phyloP scores from a whole-genome alignment of 2,329 filamentous ascomycete species.

The Diaporthe nobilis region DNA sequence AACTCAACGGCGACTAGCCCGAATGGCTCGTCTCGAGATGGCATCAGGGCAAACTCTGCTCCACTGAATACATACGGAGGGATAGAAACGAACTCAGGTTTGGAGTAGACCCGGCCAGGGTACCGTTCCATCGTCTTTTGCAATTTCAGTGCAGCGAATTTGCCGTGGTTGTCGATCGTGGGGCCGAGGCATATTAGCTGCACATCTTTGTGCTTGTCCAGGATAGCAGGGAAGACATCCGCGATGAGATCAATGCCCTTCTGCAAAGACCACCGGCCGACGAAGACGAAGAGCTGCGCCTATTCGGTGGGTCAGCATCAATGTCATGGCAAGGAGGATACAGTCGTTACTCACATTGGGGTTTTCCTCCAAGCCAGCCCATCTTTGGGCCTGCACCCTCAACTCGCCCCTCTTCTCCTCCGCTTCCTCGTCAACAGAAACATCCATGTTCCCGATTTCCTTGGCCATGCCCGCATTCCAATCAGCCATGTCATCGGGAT shows the following conservation, averaged over 20 bases:
- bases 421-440: constrained; percentile 64
- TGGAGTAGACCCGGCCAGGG: constrained; percentile 76
- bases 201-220: constrained; percentile 69
- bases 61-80: constrained; percentile 77
- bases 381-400: constrained; percentile 75
- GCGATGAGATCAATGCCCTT: constrained; percentile 78
- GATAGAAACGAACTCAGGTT: constrained; percentile 76
- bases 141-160: constrained; percentile 75
- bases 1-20: constrained; percentile 78
- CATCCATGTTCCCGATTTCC: constrained; percentile 59
- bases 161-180: constrained; percentile 76
- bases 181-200: constrained; percentile 75
- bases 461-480: constrained; percentile 68
- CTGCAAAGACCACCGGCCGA: constrained; percentile 78
- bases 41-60: constrained; percentile 78
- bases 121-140: constrained; percentile 75
- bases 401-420: constrained; percentile 59
- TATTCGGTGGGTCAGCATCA: background rate
- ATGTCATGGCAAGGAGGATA: fast-evolving
- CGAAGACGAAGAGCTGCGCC: constrained; percentile 77
- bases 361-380: constrained; percentile 74
- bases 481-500: constrained; percentile 72
- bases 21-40: constrained; percentile 78
- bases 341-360: constrained; percentile 54
- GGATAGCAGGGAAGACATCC: constrained; percentile 73